These are phyloP conservation scores for Leptosphaerulina australis DNA, from an alignment of 2,329 filamentous ascomycete species.

Conservation along the genomic window DNA sequence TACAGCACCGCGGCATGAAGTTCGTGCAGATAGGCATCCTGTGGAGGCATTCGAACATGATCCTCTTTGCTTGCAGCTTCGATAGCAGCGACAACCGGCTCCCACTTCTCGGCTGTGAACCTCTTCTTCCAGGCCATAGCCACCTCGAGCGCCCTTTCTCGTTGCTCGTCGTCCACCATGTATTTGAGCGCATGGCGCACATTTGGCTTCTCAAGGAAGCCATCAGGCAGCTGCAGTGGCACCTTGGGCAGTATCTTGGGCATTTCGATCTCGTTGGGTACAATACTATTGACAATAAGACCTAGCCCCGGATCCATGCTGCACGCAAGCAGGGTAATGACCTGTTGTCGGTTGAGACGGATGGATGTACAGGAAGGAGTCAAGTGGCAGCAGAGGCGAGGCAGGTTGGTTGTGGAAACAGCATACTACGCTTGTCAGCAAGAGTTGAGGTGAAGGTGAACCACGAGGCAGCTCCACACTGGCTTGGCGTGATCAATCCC, in stretches of 20 bases:
- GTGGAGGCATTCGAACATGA: neutral
- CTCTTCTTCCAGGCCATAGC: slow-evolving; percentile 20
- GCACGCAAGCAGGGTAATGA: neutral
- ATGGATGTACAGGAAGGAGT: no score
- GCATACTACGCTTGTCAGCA: neutral
- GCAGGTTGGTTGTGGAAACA: neutral
- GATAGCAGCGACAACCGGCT: slow-evolving; percentile 11
- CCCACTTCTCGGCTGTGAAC: slow-evolving; percentile 21
- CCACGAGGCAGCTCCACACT: neutral
- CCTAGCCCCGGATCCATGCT: slow-evolving; percentile 12
- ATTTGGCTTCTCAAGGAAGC: slow-evolving; percentile 20
- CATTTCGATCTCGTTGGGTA: neutral
- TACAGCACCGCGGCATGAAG: neutral
- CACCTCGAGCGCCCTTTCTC: slow-evolving; percentile 9
- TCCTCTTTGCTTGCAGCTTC: slow-evolving; percentile 3
- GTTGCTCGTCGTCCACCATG: slow-evolving; percentile 15
- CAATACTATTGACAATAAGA: slow-evolving; percentile 1
- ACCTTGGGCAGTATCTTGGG: neutral
- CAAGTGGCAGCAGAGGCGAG: neutral
- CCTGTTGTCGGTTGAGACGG: neutral
- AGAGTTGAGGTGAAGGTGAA: slow-evolving; percentile 5
- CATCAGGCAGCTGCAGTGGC: neutral
- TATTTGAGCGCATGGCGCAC: slow-evolving; percentile 24
- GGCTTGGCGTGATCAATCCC: neutral
- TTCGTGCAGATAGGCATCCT: neutral